Conservation (phyloP, 768 basidiomycete species). For the Leucosporidium yakuticum region DNA sequence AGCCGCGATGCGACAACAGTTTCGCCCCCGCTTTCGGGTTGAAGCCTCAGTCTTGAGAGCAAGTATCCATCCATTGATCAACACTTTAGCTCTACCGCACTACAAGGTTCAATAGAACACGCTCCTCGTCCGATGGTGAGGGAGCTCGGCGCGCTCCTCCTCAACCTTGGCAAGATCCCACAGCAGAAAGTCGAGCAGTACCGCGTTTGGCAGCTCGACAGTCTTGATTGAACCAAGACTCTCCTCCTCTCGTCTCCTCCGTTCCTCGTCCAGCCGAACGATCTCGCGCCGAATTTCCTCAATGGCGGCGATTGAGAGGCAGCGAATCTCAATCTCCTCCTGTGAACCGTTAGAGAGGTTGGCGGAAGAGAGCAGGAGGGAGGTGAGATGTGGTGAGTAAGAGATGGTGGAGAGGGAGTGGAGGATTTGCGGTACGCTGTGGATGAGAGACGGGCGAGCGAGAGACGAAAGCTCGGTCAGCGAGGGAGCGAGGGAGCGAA, state of each 20-base stretch:
- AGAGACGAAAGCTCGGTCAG: background rate
- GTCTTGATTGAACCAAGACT: too few relatives aligned
- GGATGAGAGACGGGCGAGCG: too few relatives aligned
- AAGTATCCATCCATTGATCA: too few relatives aligned
- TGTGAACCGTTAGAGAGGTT: conserved; percentile 54
- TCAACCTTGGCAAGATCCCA: conserved; percentile 62
- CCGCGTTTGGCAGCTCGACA: conserved; percentile 19
- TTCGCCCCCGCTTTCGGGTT: too few relatives aligned
- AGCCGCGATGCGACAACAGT: too few relatives aligned
- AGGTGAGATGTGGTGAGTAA: conserved; percentile 61
- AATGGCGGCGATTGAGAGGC: conserved; percentile 60
- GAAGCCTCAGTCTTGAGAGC: too few relatives aligned
- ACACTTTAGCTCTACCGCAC: too few relatives aligned
- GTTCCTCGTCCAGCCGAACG: conserved; percentile 1
- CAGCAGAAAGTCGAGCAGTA: conserved; percentile 76
- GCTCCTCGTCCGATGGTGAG: conserved; percentile 25
- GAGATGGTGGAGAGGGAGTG: conserved; percentile 71
- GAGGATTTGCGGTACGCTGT: conserved; percentile 77
- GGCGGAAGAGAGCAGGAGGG: conserved; percentile 49
- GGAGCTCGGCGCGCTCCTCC: conserved; percentile 15
- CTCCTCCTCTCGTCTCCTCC: too few relatives aligned
- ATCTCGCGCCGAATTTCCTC: conserved; percentile 28
- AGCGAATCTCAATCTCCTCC: conserved; percentile 64
- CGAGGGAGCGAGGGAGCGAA: background rate
- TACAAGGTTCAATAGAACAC: conserved; percentile 10